Base-by-base conservation (phyloP, 768 basidiomycete genomes). In the Lepiota subincarnata region DNA sequence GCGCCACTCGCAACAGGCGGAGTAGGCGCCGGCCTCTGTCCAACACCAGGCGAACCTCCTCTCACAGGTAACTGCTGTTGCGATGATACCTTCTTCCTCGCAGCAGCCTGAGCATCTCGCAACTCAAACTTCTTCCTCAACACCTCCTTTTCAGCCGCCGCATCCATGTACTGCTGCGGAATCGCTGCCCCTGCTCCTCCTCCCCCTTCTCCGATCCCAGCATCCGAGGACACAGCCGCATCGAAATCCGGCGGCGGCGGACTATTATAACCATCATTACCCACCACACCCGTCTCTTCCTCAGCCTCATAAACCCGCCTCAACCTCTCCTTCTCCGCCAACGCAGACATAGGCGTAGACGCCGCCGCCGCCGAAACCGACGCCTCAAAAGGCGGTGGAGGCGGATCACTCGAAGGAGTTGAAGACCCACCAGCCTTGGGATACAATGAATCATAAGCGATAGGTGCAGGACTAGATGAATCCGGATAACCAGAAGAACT, bases 271-370 rank as follows among this genome's bases (percentile, higher is more conserved):
- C 5, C 3, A 24, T 24, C 24, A 39, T 14, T 34, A 31, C 5
- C 24, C 24, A 2, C 24, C 2, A 59, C 50, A 36, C 74, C 80
- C 5, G 78, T 82, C 14, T 80, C 80, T 61, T 92, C 89, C 52
- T 79, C 82, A 6, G 76, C 81, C 55, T 86, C 89, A 57, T 80
- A 87, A 13, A 76, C 78, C 31, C 77, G 72, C 39, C 85, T 78
- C 51, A 90, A 57, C 18, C 76, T 71, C 61, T 89, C 89, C 65
- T 92, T 92, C 66, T 92, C 90, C 5, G 78, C 69, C 13, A 77
- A 60, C 44, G 70, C 69, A 0, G 75, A 69, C 39, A 56, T 68
- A 48, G 64, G 74, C 60, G 65, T 66, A 34, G 69, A 70, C 42
- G 67, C 69, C 16, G 66, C 66, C 28, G 65, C 69, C 47, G 67